Percentiles rank a stretch among this genome's conserved stretches.
Conservation (phyloP, 306 rosid species). For the Inga laurina region DNA sequence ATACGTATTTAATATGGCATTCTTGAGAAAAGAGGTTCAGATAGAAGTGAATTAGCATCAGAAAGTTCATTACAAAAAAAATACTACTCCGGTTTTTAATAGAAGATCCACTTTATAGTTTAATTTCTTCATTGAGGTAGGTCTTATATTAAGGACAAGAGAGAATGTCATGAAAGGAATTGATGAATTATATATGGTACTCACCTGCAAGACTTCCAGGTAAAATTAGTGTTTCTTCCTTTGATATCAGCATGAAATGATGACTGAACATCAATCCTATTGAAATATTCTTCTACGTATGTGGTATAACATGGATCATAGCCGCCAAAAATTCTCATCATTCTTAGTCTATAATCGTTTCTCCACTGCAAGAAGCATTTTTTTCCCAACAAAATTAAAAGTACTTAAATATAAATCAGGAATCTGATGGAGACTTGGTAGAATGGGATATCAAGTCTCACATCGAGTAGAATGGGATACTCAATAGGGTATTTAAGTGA, state of each 20-base stretch:
- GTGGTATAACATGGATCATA: slow-evolving; percentile 58
- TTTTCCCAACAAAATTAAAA: neutral
- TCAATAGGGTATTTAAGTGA: no score
- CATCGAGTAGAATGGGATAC: no score
- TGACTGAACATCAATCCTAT: slow-evolving; percentile 50
- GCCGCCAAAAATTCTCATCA: slow-evolving; percentile 47
- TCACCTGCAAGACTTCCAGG: slow-evolving; percentile 58
- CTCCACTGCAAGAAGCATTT: slow-evolving; percentile 33
- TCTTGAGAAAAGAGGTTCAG: slow-evolving; percentile 24
- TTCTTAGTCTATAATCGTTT: slow-evolving; percentile 31
- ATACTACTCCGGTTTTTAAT: no score
- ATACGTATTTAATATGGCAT: slow-evolving; percentile 39
- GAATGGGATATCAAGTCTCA: no score
- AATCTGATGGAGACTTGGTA: no score
- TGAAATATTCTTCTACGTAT: slow-evolving; percentile 49
- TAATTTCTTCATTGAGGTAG: no score
- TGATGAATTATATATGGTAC: slow-evolving; percentile 24
- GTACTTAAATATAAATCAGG: slow-evolving; percentile 2
- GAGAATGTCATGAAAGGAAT: neutral
- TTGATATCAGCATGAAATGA: slow-evolving; percentile 41
- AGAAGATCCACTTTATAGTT: no score
- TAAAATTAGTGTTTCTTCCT: slow-evolving; percentile 21
- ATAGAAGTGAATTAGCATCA: neutral
- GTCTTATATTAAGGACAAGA: no score
- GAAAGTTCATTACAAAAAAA: neutral